Conservation (phyloP, 495 filamentous ascomycete genomes). For the Aspergillus sclerotiicarbonarius region DNA sequence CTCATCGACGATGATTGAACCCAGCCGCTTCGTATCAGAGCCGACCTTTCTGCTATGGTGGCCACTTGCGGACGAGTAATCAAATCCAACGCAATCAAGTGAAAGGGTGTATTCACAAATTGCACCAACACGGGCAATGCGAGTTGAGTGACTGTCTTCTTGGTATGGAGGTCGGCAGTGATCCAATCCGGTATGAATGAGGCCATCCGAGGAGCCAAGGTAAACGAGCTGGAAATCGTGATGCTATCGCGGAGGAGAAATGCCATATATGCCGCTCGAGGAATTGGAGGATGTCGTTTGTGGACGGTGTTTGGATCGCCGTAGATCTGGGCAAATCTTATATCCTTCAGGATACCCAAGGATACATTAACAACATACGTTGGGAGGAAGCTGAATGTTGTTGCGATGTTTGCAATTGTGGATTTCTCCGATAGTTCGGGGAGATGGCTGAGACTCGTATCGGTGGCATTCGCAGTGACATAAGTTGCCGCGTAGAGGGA, state of each 20-base stretch:
- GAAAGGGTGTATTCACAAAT: slow-evolving; percentile 33
- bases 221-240: slow-evolving; percentile 40
- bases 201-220: slow-evolving; percentile 27
- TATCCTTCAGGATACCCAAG: slow-evolving; percentile 38
- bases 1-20: slow-evolving; percentile 27
- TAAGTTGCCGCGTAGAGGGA: slow-evolving; percentile 35
- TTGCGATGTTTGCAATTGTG: slow-evolving; percentile 6
- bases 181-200: slow-evolving; percentile 26
- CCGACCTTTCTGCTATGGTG: slow-evolving; percentile 21
- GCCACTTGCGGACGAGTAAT: slow-evolving; percentile 29
- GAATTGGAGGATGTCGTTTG: slow-evolving; percentile 15
- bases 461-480: slow-evolving; percentile 31
- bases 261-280: slow-evolving; percentile 23
- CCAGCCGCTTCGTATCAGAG: slow-evolving; percentile 25
- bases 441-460: slow-evolving; percentile 23
- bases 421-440: slow-evolving; percentile 22
- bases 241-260: slow-evolving; percentile 55
- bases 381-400: slow-evolving; percentile 14
- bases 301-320: slow-evolving; percentile 14
- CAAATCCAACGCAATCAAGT: slow-evolving; percentile 34
- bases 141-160: slow-evolving; percentile 33
- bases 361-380: slow-evolving; percentile 35
- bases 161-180: slow-evolving; percentile 23
- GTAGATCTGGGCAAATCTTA: slow-evolving; percentile 34
- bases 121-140: slow-evolving; percentile 33